Percentiles rank a stretch among this genome's conserved stretches.
Conservation (phyloP, 78 protist species). For the Dictyostelium firmibasis region DNA sequence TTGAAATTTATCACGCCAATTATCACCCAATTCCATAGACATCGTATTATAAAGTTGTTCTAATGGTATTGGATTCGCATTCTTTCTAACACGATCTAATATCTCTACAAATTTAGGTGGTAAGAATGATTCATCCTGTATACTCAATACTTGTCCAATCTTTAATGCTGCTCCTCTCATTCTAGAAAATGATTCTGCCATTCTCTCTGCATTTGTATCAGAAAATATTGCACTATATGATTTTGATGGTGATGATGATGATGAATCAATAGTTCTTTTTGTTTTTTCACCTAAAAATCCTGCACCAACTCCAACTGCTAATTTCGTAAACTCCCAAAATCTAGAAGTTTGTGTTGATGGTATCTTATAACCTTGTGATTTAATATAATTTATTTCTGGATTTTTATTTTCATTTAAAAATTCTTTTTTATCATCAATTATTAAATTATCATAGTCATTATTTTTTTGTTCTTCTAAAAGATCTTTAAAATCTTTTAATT, state of each 20-base stretch:
- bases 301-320: conserved; percentile 65
- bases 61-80: conserved; percentile 91
- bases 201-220: conserved; percentile 64
- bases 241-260: background rate
- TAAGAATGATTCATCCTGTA: conserved; percentile 86
- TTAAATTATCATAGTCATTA: background rate
- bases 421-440: conserved; percentile 1
- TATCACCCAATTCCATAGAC: conserved; percentile 80
- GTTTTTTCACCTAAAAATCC: conserved; percentile 51
- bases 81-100: conserved; percentile 88
- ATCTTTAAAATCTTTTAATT: background rate
- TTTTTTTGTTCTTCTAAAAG: background rate
- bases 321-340: conserved; percentile 63
- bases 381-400: conserved; percentile 40
- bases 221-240: conserved; percentile 33
- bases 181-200: conserved; percentile 85
- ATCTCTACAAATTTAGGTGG: conserved; percentile 72
- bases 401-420: conserved; percentile 13
- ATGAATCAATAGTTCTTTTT: background rate
- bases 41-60: conserved; percentile 69
- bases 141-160: conserved; percentile 92
- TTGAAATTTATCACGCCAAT: conserved; percentile 80
- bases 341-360: conserved; percentile 44
- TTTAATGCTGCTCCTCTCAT: conserved; percentile 96
- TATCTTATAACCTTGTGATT: background rate